Conservation (phyloP, 148 eudicot genomes). For the Euryodendron excelsum region DNA sequence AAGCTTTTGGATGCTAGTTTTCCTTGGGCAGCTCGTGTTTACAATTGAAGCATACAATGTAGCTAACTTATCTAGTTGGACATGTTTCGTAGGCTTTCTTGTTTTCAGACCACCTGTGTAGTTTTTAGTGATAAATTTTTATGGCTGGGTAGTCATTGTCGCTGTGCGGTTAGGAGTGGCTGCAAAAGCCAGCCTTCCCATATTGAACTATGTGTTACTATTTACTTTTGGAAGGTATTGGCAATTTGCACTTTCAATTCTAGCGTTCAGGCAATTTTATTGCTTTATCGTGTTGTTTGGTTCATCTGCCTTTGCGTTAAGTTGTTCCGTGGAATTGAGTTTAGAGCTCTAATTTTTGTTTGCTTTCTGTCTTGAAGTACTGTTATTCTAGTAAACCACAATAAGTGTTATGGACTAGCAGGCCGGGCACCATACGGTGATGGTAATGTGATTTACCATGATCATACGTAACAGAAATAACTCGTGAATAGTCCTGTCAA, state of each 20-base stretch:
- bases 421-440: too few species aligned
- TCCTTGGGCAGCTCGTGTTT: neutral
- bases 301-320: neutral
- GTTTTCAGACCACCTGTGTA: neutral
- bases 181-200: neutral
- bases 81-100: neutral
- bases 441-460: too few species aligned
- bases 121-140: neutral
- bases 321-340: too few species aligned
- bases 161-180: neutral
- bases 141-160: conserved; percentile 1
- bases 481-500: too few species aligned
- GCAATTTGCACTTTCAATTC: neutral
- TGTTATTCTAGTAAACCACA: too few species aligned
- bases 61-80: conserved; percentile 15
- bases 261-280: neutral
- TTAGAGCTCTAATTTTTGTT: too few species aligned
- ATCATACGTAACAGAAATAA: too few species aligned
- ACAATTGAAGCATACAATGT: neutral
- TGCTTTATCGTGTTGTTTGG: conserved; percentile 5
- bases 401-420: too few species aligned
- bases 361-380: too few species aligned
- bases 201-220: neutral
- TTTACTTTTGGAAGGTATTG: neutral
- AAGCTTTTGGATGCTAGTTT: neutral